Conservation (phyloP, 208 protist species). For the Acanthamoeba castellanii region DNA sequence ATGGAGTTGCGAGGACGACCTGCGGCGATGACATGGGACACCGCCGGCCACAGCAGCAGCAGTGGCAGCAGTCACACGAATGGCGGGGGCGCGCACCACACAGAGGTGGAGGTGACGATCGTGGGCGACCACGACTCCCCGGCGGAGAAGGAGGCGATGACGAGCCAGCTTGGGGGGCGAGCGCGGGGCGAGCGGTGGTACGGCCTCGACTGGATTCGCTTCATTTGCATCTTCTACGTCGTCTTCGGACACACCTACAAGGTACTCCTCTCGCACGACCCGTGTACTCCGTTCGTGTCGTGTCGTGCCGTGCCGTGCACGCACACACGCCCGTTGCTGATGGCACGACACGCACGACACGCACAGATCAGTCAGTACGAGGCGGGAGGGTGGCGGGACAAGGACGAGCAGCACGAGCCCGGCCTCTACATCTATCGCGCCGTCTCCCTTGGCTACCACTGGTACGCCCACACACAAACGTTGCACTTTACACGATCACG, state of each 20-base stretch:
- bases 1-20: too few relatives aligned
- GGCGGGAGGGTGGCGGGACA: constrained; percentile 7
- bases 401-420: constrained; percentile 3
- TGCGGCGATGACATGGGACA: too few relatives aligned
- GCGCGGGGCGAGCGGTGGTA: constrained; percentile 17
- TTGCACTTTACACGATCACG: not conserved
- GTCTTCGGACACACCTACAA: constrained; percentile 66
- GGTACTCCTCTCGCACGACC: not conserved
- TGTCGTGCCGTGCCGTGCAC: too few relatives aligned
- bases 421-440: constrained; percentile 40
- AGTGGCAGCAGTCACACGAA: not conserved
- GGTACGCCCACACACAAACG: not conserved
- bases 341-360: too few relatives aligned
- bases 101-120: constrained; percentile 1
- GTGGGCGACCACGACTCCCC: not conserved
- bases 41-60: not conserved
- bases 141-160: not conserved
- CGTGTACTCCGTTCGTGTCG: not conserved
- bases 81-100: not conserved
- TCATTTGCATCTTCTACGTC: constrained; percentile 71
- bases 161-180: not conserved
- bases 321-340: too few relatives aligned
- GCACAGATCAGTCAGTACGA: constrained; percentile 38
- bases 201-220: constrained; percentile 56
- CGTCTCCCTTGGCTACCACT: constrained; percentile 57